Percentiles rank a stretch among this genome's conserved stretches.
phyloP scores from a whole-genome alignment of 2,329 filamentous ascomycete genomes.

The Venturiaceae sp. region DNA sequence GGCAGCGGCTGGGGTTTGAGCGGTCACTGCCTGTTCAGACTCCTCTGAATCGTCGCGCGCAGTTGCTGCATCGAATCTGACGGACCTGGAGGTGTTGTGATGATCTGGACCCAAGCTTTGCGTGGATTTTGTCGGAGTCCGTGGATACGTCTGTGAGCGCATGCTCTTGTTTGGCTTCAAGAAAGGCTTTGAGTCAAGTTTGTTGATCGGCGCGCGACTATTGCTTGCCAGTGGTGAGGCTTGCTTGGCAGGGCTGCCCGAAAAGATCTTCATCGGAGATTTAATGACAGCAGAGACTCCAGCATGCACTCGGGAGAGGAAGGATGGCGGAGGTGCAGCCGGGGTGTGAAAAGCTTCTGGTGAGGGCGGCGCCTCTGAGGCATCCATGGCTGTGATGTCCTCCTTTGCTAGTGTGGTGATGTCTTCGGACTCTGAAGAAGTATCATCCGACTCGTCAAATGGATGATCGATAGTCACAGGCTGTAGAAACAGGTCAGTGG shows the following conservation, averaged over 20 bases:
- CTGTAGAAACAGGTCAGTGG: too few species aligned
- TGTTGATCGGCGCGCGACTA: not conserved
- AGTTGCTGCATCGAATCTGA: not conserved
- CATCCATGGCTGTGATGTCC: too few species aligned
- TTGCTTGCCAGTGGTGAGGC: not conserved
- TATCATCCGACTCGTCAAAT: too few species aligned
- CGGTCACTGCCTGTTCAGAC: not conserved
- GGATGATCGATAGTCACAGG: too few species aligned
- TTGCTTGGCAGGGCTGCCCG: not conserved
- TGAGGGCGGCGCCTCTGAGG: too few species aligned
- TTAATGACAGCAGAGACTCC: not conserved
- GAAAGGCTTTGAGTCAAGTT: not conserved
- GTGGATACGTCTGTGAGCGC: not conserved
- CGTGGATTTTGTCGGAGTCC: not conserved
- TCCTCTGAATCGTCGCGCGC: not conserved
- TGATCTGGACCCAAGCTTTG: not conserved
- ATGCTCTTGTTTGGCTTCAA: not conserved
- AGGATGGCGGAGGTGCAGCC: too few species aligned
- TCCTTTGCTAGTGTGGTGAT: too few species aligned
- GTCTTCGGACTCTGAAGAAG: too few species aligned
- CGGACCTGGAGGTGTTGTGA: not conserved
- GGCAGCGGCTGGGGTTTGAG: not conserved
- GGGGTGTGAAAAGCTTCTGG: too few species aligned
- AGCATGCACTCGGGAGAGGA: not conserved
- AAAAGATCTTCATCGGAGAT: not conserved